Evolutionary conservation across 73 alveolate genomes (phyloP).

Genomic region (Breviolum minutum): DNA sequence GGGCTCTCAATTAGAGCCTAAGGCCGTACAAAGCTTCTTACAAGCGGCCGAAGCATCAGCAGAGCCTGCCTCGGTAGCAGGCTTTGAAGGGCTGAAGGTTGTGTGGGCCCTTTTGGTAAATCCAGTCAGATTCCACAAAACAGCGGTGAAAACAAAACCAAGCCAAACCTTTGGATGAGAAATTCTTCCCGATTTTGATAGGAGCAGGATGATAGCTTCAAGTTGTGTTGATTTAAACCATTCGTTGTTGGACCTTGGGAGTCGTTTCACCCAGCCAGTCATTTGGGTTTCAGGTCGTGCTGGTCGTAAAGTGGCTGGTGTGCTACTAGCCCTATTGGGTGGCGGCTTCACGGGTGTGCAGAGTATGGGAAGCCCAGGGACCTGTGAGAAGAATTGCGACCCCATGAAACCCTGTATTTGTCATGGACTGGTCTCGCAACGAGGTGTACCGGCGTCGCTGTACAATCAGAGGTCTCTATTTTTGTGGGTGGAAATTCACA

Average conservation of each 20-base stretch:
- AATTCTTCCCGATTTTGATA: not conserved
- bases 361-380: not conserved
- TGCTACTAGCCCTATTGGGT: conserved; percentile 42
- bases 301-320: conserved; percentile 13
- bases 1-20: not conserved
- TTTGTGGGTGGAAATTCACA: too few species aligned
- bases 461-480: conserved; percentile 41
- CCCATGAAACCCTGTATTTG: too few species aligned
- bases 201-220: not conserved
- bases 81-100: not conserved
- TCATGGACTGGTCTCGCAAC: not conserved
- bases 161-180: too few species aligned
- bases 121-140: too few species aligned
- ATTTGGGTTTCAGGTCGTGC: not conserved
- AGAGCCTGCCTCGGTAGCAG: conserved; percentile 40
- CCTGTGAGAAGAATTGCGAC: not conserved
- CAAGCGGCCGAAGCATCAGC: conserved; percentile 55
- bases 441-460: conserved; percentile 70
- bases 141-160: too few species aligned
- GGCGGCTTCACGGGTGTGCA: conserved; percentile 59
- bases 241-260: not conserved
- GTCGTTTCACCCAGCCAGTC: not conserved
- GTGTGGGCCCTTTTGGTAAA: too few species aligned
- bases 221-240: not conserved
- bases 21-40: conserved; percentile 42